Base-by-base conservation (phyloP, 2,329 filamentous ascomycete species). In the Ascochyta lentis region DNA sequence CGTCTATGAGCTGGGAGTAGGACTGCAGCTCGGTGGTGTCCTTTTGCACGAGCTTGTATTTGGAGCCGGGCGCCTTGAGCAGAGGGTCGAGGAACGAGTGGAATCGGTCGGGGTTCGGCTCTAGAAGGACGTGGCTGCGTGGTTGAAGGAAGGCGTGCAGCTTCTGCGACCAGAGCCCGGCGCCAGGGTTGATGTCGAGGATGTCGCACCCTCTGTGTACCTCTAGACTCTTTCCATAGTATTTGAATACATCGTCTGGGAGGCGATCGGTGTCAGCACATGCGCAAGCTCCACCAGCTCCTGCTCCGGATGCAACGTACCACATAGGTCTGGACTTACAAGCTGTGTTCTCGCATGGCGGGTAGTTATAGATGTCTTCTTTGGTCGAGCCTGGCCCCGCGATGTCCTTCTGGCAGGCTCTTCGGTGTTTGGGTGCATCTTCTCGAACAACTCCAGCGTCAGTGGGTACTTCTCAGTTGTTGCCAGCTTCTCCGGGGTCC, bases 101-200 rank as follows among this genome's bases (percentile, higher is more conserved):
- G 71, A 90, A 94, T 3, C 83, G 66, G 0, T 80, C 75, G 2
- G 76, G 73, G 31, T 90, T 84, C 3, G 88, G 86, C 68, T 98
- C 93, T 75, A 97, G 82, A 38, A 99, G 80, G 40, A 97, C 78
- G 78, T 99, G 95, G 5, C 85, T 87, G 54, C 92, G 87, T 4
- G 94, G 94, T 66, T 91, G 78, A 7, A 99, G 80, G 41, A 84
- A 78, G 0, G 91, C 81, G 70, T 96, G 87, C 0, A 98, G 79
- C 66, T 89, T 90, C 26, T 80, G 80, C 31, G 93, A 96, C 86
- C 89, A 95, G 2, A 96, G 49, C 8, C 92, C 91, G 1, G 79
- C 79, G 13, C 92, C 92, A 0, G 94, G 94, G 72, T 93, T 91
- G 52, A 96, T 79, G 70, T 98, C 94, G 66, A 99, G 80, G 40